Evolutionary conservation across 2,329 filamentous ascomycete species (phyloP).

Genomic region (Nothopassalora personata): DNA sequence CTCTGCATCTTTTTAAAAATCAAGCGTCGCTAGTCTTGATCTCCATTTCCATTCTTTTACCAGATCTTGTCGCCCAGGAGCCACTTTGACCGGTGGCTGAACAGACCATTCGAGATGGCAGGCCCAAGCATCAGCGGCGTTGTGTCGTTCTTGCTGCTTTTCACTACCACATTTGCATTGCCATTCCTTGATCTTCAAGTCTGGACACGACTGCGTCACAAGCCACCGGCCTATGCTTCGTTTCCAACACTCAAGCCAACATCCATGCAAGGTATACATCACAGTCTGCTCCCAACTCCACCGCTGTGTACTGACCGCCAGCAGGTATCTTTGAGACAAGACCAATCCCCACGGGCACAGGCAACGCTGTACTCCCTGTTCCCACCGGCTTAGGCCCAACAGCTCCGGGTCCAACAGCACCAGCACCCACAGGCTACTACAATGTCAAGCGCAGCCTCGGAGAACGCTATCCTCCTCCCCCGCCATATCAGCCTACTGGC

Average conservation of each 20-base stretch:
- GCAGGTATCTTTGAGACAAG: background rate
- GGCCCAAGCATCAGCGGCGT: slow-evolving; percentile 1
- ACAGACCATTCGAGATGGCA: background rate
- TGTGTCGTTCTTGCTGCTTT: slow-evolving; percentile 3
- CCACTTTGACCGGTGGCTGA: background rate
- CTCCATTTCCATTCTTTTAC: background rate
- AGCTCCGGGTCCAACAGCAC: background rate
- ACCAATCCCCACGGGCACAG: slow-evolving; percentile 1
- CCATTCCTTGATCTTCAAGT: slow-evolving; percentile 1
- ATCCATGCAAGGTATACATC: background rate
- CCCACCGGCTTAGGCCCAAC: background rate
- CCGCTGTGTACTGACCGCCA: background rate
- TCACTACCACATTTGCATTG: slow-evolving; percentile 1
- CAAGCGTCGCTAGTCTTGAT: slow-evolving; percentile 1
- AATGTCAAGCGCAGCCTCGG: background rate
- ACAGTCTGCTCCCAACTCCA: too few relatives aligned
- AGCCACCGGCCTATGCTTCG: background rate
- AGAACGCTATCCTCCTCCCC: background rate
- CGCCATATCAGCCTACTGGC: background rate
- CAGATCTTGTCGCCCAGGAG: background rate
- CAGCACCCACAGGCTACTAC: background rate
- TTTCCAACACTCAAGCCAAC: background rate
- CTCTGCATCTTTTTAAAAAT: background rate
- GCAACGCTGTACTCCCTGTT: background rate
- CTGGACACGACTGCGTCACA: background rate